phyloP scores from a whole-genome alignment of 2,329 filamentous ascomycete genomes.

The Arthrobotrys pseudoclavata region DNA sequence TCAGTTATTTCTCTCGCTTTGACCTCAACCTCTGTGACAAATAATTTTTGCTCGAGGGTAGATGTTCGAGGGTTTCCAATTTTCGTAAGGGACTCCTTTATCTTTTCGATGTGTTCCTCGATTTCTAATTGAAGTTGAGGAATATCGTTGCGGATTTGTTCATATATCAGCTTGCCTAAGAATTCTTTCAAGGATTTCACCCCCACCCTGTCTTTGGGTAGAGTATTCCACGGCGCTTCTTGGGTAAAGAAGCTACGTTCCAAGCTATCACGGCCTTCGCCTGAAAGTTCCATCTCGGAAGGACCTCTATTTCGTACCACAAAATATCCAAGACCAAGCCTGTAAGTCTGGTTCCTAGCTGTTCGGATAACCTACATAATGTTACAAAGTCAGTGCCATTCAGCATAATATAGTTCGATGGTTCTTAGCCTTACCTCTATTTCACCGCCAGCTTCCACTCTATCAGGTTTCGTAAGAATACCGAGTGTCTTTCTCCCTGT shows the following conservation, averaged over 20 bases:
- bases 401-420: background rate
- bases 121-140: slow-evolving; percentile 36
- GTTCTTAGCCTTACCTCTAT: slow-evolving; percentile 50
- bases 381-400: background rate
- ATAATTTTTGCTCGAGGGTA: slow-evolving; percentile 17
- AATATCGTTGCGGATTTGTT: slow-evolving; percentile 36
- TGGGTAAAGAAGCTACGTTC: slow-evolving; percentile 36
- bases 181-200: slow-evolving; percentile 24
- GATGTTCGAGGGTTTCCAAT: slow-evolving; percentile 27
- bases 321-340: slow-evolving; percentile 36
- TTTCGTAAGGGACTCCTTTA: background rate
- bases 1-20: slow-evolving; percentile 25
- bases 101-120: slow-evolving; percentile 10
- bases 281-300: slow-evolving; percentile 33
- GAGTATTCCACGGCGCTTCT: slow-evolving; percentile 18
- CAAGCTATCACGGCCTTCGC: slow-evolving; percentile 18
- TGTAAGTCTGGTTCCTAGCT: slow-evolving; percentile 22
- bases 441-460: slow-evolving; percentile 67
- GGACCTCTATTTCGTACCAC: slow-evolving; percentile 38
- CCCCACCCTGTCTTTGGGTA: slow-evolving; percentile 32
- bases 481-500: slow-evolving; percentile 67
- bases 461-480: slow-evolving; percentile 74
- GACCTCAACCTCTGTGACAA: slow-evolving; percentile 15
- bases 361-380: slow-evolving; percentile 24
- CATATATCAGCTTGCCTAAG: slow-evolving; percentile 42